A percentile compares a stretch with the other conserved stretches of the same genome.
phyloP scores from a whole-genome alignment of 805 yeast genomes.

The Lachancea lanzarotensis region DNA sequence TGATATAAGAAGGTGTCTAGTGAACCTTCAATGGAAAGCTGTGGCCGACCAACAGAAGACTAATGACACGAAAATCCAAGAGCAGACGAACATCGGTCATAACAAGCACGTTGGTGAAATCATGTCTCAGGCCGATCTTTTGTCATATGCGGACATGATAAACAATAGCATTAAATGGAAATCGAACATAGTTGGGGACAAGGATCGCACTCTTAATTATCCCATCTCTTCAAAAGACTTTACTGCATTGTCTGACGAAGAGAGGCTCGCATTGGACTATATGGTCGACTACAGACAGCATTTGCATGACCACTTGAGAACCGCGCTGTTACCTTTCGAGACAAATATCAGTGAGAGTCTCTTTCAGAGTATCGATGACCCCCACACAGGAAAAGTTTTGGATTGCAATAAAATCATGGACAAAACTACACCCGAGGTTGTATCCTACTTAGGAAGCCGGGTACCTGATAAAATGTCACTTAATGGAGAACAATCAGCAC shows the following conservation, averaged over 20 bases:
- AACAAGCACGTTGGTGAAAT: background rate
- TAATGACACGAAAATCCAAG: background rate
- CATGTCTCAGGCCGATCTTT: background rate
- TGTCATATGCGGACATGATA: constrained; percentile 19
- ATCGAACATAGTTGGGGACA: constrained; percentile 20
- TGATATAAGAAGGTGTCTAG: constrained; percentile 45
- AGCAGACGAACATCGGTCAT: background rate
- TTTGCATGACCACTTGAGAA: constrained; percentile 13
- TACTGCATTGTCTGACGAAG: constrained; percentile 14
- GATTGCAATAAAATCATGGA: background rate
- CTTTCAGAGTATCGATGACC: background rate
- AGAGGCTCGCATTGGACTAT: constrained; percentile 20
- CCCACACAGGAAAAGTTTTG: background rate
- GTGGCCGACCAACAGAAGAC: background rate
- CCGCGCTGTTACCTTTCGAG: constrained; percentile 21
- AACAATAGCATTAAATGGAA: constrained; percentile 9
- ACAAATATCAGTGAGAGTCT: constrained; percentile 14
- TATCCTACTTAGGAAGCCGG: constrained; percentile 2
- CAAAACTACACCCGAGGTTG: background rate
- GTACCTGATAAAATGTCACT: constrained; percentile 1
- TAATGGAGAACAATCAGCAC: constrained; percentile 4
- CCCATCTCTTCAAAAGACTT: constrained; percentile 3
- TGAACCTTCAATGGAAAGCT: constrained; percentile 36
- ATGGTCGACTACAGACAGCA: constrained; percentile 25
- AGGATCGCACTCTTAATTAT: constrained; percentile 16